phyloP scores from a whole-genome alignment of 83 land plant species.

The Larix sibirica region DNA sequence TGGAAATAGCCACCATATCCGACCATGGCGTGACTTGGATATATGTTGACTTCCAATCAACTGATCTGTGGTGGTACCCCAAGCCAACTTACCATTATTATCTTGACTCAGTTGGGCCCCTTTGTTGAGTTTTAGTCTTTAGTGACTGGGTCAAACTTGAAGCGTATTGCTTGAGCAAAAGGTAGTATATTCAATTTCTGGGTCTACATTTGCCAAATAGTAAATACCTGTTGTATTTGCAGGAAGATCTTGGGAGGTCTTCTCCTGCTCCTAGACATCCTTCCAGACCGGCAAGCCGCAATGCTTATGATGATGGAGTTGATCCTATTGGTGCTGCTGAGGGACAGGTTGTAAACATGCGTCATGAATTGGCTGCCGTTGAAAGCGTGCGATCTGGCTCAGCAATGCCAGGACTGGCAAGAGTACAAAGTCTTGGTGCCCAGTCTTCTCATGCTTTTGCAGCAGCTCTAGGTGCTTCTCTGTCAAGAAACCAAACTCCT shows the following conservation, averaged over 20 bases:
- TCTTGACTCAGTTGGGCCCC: too few species aligned
- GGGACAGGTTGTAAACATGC: conserved; percentile 41
- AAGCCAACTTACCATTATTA: too few species aligned
- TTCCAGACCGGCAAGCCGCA: conserved; percentile 66
- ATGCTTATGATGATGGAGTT: conserved; percentile 44
- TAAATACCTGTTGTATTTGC: background rate
- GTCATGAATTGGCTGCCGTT: conserved; percentile 20
- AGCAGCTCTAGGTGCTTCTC: conserved; percentile 49
- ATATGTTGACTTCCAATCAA: too few species aligned
- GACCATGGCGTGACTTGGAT: too few species aligned
- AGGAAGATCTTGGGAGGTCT: conserved; percentile 48
- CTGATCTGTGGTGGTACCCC: too few species aligned
- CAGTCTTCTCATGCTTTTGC: conserved; percentile 48
- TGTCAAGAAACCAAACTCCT: conserved; percentile 63
- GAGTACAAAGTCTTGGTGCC: conserved; percentile 31
- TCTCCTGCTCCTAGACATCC: conserved; percentile 38
- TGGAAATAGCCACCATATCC: too few species aligned
- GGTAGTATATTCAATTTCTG: background rate
- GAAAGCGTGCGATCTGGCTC: conserved; percentile 28
- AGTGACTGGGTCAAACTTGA: too few species aligned
- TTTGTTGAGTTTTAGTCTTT: too few species aligned
- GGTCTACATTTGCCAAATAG: background rate
- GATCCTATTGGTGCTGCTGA: conserved; percentile 29
- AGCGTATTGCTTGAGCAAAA: too few species aligned
- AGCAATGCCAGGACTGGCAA: conserved; percentile 26